Evolutionary conservation across 75 land plant genomes (phyloP), one percentile per base, ranked within the genome.

Genomic region (Azolla pinnata): DNA sequence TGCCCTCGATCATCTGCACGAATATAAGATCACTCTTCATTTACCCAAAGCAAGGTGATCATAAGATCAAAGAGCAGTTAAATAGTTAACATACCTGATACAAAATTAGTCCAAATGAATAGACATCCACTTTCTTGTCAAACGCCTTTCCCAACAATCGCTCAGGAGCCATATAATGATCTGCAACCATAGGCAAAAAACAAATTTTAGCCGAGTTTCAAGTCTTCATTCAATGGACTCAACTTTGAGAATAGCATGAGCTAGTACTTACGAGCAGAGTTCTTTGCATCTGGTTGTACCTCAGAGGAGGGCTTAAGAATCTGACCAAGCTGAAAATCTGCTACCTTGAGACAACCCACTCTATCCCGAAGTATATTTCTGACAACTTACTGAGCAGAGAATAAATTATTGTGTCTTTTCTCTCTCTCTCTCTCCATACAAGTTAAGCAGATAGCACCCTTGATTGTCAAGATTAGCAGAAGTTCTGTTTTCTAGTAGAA

Each of bases 311-410:
- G 47, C 47, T 66, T 79, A 31, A 82, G 79, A 35, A 86, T 61
- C 44, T 70, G 75, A 31, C 83, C 56, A 31, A 89, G 68, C n/a
- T 93, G 95, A 72, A 95, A 95, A 44, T 86, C 83, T 4, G 91
- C 83, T 4, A 95, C 85, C 67, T 95, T 95, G 71, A 90, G 59
- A 20, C 82, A 88, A 8, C 82, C 84, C 46, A 79, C 96, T 71
- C 57, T 73, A 68, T 95, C 99, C 70, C 81, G 82, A 78, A 89
- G 73, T 70, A 95, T 78, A 76, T 95, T 95, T 71, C 99, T 95
- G 93, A 74, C 87, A 79, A 81, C 83, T 79, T 84, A 76, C 76
- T 71, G 75, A 81, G 68, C 67, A 52, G 54, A 52, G 54, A 52
- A 7, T 25, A 52, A 23, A 52, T 52, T 25, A 52, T 26, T 2